phyloP scores from a whole-genome alignment of 2,329 filamentous ascomycete species.

The Tolypocladium endophyticum region DNA sequence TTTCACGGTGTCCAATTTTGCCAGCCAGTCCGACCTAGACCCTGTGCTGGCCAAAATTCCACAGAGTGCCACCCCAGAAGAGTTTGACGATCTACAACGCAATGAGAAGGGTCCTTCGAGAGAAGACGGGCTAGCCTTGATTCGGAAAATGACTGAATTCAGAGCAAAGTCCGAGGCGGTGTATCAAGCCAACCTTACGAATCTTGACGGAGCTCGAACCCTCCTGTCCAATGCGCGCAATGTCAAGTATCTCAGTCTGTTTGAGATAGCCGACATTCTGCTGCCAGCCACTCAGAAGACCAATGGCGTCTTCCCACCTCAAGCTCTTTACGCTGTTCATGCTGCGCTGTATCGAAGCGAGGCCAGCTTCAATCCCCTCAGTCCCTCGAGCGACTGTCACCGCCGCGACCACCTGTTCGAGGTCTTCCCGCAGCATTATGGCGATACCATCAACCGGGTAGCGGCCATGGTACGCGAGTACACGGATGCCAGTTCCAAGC shows the following conservation, averaged over 20 bases:
- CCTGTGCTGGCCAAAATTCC: slow-evolving; percentile 24
- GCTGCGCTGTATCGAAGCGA: slow-evolving; percentile 50
- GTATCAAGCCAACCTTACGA: slow-evolving; percentile 36
- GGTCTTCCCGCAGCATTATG: slow-evolving; percentile 29
- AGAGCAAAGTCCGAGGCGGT: slow-evolving; percentile 28
- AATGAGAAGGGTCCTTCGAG: slow-evolving; percentile 32
- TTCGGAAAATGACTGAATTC: slow-evolving; percentile 39
- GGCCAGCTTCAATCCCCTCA: slow-evolving; percentile 44
- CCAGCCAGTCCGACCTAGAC: slow-evolving; percentile 26
- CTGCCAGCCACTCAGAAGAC: slow-evolving; percentile 24
- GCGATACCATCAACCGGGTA: slow-evolving; percentile 18
- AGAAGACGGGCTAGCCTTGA: slow-evolving; percentile 28
- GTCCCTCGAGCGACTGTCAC: slow-evolving; percentile 33
- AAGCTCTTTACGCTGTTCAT: slow-evolving; percentile 60
- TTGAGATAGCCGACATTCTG: slow-evolving; percentile 37
- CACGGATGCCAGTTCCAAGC: slow-evolving; percentile 11
- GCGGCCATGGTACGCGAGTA: slow-evolving; percentile 21
- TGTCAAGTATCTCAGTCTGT: slow-evolving; percentile 36
- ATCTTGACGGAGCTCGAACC: slow-evolving; percentile 34
- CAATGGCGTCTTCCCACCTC: slow-evolving; percentile 27
- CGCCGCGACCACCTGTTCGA: slow-evolving; percentile 49
- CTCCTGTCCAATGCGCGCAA: slow-evolving; percentile 25
- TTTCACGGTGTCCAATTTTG: slow-evolving; percentile 41
- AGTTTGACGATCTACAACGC: slow-evolving; percentile 19
- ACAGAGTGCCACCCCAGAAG: slow-evolving; percentile 13